These are phyloP conservation scores for Botrytis porri DNA, from an alignment of 2,329 filamentous ascomycete species.

Conservation along the genomic window DNA sequence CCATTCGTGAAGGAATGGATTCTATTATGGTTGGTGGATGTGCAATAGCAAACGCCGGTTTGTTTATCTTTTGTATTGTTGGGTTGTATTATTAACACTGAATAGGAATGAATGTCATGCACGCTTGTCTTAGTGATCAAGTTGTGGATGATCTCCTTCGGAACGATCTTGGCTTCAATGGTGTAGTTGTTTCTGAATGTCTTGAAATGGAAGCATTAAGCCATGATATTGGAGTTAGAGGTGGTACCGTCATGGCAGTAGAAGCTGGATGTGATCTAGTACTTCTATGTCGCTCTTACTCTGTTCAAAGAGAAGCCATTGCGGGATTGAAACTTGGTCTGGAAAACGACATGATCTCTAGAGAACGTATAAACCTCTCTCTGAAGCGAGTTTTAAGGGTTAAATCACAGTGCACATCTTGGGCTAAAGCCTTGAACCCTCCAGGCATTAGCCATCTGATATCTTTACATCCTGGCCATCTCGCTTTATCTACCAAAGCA, in stretches of 20 bases:
- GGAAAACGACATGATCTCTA: conserved; percentile 85
- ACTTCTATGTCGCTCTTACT: conserved; percentile 81
- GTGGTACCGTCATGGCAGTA: conserved; percentile 95
- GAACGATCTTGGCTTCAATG: conserved; percentile 84
- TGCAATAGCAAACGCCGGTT: conserved; percentile 70
- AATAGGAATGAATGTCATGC: conserved; percentile 88
- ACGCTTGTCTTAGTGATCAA: conserved; percentile 94
- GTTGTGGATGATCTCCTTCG: conserved; percentile 87
- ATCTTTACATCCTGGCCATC: conserved; percentile 78
- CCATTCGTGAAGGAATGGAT: conserved; percentile 81
- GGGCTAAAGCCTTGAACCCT: conserved; percentile 88
- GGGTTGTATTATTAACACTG: background rate
- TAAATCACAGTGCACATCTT: conserved; percentile 83
- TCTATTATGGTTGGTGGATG: conserved; percentile 96
- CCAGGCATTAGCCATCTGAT: conserved; percentile 74
- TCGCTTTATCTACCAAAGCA: conserved; percentile 74
- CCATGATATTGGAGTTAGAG: conserved; percentile 94
- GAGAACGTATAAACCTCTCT: conserved; percentile 75
- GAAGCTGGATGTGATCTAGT: conserved; percentile 94
- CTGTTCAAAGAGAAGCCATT: conserved; percentile 87
- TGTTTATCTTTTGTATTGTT: background rate
- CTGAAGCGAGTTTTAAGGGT: conserved; percentile 73
- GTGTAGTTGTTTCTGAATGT: conserved; percentile 92
- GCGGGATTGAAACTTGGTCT: conserved; percentile 84
- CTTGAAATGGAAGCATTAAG: conserved; percentile 95